A percentile compares a stretch with the other conserved stretches of the same genome.
Conservation (phyloP, 495 filamentous ascomycete species). For the Aspergillus egyptiacus region DNA sequence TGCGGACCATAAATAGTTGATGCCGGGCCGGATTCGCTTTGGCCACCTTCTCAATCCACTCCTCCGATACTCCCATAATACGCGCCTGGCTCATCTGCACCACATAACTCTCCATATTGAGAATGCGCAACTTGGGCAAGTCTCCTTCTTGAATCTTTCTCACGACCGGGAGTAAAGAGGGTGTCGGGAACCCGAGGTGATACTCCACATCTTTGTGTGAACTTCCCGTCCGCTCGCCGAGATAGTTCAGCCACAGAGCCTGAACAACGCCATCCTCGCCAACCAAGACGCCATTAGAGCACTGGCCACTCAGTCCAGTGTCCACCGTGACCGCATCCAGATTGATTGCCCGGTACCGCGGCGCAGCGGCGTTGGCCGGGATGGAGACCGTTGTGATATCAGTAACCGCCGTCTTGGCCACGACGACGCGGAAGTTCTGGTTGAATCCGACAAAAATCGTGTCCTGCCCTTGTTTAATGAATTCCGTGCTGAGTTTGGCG, state of each 20-base stretch:
- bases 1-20: constrained; percentile 97
- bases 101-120: constrained; percentile 89
- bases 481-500: constrained; percentile 71
- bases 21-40: constrained; percentile 82
- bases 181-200: constrained; percentile 87
- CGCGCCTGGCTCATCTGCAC: constrained; percentile 97
- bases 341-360: constrained; percentile 93
- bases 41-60: constrained; percentile 89
- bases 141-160: constrained; percentile 74
- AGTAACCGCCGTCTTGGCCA: constrained; percentile 90
- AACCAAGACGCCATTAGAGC: constrained; percentile 89
- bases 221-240: constrained; percentile 76
- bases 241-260: constrained; percentile 92
- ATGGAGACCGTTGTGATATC: constrained; percentile 98
- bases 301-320: constrained; percentile 81
- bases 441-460: constrained; percentile 98
- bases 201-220: constrained; percentile 92
- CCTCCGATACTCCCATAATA: constrained; percentile 93
- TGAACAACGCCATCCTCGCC: constrained; percentile 87
- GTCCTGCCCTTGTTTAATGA: constrained; percentile 81
- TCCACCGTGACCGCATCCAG: constrained; percentile 97
- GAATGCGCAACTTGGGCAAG: constrained; percentile 74
- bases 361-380: constrained; percentile 82
- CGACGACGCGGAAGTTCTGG: constrained; percentile 85
- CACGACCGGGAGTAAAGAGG: constrained; percentile 77